phyloP scores from a whole-genome alignment of 176 grass and related monocot species.

The Phoenix dactylifera region DNA sequence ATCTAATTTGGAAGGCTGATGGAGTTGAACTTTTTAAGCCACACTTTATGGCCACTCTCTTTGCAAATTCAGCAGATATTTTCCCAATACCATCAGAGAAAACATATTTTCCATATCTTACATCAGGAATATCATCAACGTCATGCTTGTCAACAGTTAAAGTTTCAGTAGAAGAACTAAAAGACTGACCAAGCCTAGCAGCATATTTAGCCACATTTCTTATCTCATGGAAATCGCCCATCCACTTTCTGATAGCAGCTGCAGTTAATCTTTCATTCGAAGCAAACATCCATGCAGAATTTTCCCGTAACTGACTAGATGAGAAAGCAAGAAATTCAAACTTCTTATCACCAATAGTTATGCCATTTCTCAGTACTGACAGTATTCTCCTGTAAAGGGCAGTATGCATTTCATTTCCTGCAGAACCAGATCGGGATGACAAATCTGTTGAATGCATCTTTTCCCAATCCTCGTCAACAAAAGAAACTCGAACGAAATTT shows the following conservation, averaged over 20 bases:
- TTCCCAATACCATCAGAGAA: constrained; percentile 96
- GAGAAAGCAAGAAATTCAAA: constrained; percentile 97
- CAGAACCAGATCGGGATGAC: constrained; percentile 38
- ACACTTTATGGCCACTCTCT: constrained; percentile 58
- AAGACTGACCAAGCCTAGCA: constrained; percentile 83
- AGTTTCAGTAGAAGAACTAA: constrained; percentile 79
- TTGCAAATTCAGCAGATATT: constrained; percentile 71
- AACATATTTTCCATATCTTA: constrained; percentile 36
- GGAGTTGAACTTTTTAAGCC: constrained; percentile 50
- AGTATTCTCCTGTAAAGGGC: constrained; percentile 58
- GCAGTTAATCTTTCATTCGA: constrained; percentile 40
- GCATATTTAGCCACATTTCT: constrained; percentile 97
- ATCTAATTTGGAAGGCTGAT: constrained; percentile 90
- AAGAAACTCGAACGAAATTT: constrained; percentile 81
- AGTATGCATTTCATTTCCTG: constrained; percentile 30
- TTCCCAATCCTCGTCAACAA: constrained; percentile 79
- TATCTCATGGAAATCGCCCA: constrained; percentile 61
- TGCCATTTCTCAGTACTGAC: constrained; percentile 59
- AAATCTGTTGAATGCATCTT: constrained; percentile 67
- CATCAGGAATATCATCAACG: constrained; percentile 55
- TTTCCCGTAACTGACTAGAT: constrained; percentile 89
- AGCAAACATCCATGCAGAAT: constrained; percentile 95
- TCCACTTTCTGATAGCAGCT: constrained; percentile 59
- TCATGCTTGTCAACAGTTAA: constrained; percentile 43
- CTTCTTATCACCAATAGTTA: constrained; percentile 62